Conservation (phyloP, 805 yeast genomes). For the Ogataea philodendri region DNA sequence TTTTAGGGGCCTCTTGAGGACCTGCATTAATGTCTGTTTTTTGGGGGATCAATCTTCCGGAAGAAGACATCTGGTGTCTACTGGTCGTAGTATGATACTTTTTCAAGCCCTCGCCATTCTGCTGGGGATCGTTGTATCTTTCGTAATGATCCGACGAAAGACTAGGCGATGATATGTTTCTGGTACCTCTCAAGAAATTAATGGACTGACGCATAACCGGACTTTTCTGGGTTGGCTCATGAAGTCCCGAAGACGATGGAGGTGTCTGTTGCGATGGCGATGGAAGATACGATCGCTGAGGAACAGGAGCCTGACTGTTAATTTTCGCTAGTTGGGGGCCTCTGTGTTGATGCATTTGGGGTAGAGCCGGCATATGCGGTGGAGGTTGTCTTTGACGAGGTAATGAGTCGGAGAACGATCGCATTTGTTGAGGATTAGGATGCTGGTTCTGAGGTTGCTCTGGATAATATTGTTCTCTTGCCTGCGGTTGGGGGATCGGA, state of each 20-base stretch:
- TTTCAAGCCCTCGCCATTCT: constrained; percentile 25
- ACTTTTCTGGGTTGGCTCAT: constrained; percentile 23
- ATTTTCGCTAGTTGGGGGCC: constrained; percentile 17
- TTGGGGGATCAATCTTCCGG: constrained; percentile 47
- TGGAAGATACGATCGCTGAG: constrained; percentile 19
- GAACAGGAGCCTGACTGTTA: constrained; percentile 25
- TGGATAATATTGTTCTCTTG: constrained; percentile 5
- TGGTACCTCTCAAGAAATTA: constrained; percentile 33
- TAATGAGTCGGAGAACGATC: constrained; percentile 7
- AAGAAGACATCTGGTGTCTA: constrained; percentile 39
- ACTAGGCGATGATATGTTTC: constrained; percentile 27
- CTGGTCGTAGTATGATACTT: constrained; percentile 34
- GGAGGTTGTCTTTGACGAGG: constrained; percentile 8
- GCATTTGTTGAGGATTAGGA: not conserved
- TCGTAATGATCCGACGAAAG: constrained; percentile 21
- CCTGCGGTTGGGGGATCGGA: constrained; percentile 6
- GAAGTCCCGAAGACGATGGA: constrained; percentile 10
- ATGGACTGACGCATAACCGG: constrained; percentile 40
- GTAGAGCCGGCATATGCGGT: not conserved
- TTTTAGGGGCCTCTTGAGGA: constrained; percentile 35
- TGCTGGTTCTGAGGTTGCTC: not conserved
- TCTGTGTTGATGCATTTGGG: constrained; percentile 4
- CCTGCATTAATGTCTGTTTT: constrained; percentile 37
- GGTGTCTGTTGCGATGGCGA: constrained; percentile 6
- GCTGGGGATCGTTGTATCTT: constrained; percentile 1